These are phyloP conservation scores for Triadica sebifera DNA, from an alignment of 345 rosid species.

Conservation along the genomic window DNA sequence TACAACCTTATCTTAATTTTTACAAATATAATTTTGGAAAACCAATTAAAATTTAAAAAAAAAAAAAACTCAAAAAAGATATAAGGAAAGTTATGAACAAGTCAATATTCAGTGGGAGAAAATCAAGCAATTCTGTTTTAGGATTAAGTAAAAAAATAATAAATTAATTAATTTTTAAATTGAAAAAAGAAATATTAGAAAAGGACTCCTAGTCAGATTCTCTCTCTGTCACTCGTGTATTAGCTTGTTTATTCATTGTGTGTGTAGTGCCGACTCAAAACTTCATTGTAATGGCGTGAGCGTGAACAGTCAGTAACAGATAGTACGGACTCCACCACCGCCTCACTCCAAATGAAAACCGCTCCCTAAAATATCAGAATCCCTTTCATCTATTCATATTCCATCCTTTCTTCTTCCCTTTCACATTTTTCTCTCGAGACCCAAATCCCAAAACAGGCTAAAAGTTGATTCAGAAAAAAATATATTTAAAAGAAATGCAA, in stretches of 20 bases:
- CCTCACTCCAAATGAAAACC: not conserved
- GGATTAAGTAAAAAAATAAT: not conserved
- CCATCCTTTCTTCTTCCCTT: not conserved
- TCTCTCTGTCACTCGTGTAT: not conserved
- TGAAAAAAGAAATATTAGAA: not conserved
- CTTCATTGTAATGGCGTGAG: constrained; percentile 41
- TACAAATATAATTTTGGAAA: not conserved
- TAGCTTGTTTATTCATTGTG: constrained; percentile 6
- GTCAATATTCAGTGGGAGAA: constrained; percentile 12
- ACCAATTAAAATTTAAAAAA: not conserved
- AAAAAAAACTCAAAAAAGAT: not conserved
- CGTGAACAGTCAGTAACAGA: constrained; percentile 26
- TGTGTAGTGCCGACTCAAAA: constrained; percentile 24
- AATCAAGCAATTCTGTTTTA: constrained; percentile 23
- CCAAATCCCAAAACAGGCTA: not conserved
- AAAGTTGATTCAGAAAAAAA: not conserved
- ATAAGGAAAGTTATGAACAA: not conserved
- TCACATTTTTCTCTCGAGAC: not conserved
- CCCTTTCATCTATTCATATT: not conserved
- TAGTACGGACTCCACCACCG: constrained; percentile 20
- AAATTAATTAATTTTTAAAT: not conserved
- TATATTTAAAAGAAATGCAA: too few species aligned
- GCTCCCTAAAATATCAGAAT: not conserved
- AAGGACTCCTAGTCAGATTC: constrained; percentile 9
- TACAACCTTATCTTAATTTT: too few species aligned